Evolutionary conservation across 176 grass and related monocot species (phyloP).

Genomic region (Luzula sylvatica): DNA sequence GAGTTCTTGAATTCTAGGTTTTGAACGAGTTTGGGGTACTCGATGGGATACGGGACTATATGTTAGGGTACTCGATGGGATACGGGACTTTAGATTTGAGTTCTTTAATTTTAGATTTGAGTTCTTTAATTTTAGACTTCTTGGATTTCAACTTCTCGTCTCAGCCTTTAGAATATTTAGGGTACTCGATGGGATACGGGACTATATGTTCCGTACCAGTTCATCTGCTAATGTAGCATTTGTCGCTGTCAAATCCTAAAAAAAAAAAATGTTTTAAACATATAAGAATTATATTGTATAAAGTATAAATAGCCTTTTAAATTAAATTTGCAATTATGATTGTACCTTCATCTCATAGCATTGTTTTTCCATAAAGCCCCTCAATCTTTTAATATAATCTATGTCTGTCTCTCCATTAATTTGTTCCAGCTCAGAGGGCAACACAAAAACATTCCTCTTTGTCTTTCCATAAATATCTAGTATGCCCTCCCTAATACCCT

Average conservation of each 20-base stretch:
- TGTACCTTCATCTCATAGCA: conserved; percentile 99
- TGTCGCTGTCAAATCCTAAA: conserved; percentile 68
- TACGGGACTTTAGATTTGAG: conserved; percentile 57
- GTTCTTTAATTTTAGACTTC: conserved; percentile 55
- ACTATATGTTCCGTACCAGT: conserved; percentile 49
- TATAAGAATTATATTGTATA: not conserved
- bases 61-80: conserved; percentile 62
- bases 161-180: conserved; percentile 71
- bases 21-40: conserved; percentile 42
- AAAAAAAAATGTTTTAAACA: not conserved
- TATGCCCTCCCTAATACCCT: conserved; percentile 74
- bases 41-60: conserved; percentile 71
- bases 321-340: conserved; percentile 18
- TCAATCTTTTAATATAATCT: conserved; percentile 77
- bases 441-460: conserved; percentile 55
- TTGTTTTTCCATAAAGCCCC: conserved; percentile 86
- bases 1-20: conserved; percentile 51
- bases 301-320: not conserved
- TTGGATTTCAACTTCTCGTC: conserved; percentile 35
- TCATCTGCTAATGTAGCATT: conserved; percentile 93
- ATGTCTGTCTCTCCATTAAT: conserved; percentile 63
- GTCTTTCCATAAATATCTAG: conserved; percentile 69
- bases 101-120: conserved; percentile 43
- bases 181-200: conserved; percentile 42
- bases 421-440: conserved; percentile 86